Base-by-base conservation (phyloP, 495 filamentous ascomycete genomes). In the Polyplosphaeria fusca region DNA sequence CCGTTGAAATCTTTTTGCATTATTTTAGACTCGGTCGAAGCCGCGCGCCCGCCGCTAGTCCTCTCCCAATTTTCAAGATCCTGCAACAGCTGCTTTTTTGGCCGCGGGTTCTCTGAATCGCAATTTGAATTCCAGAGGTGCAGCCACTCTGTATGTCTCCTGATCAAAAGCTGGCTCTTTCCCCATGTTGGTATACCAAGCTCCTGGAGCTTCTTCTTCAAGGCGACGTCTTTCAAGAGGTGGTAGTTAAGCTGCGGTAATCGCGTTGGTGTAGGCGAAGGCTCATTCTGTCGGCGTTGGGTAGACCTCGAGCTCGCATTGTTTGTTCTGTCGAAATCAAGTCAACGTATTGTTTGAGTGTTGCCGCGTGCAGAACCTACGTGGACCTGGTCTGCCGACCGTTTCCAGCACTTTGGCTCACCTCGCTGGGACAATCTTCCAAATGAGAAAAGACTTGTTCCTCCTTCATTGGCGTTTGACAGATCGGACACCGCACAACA, bases 121-220 rank as follows among this genome's bases (percentile, higher is more conserved):
- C 89, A 92, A 61, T 97, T 97, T 13, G 94, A 89, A 68, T 99
- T 99, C 85, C 89, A 96, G 23, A 97, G 67, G 39, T 91, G 96
- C 61, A 92, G 77, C 91, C 91, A 99, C 72, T 99, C 93, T 0
- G 80, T 87, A 61, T 97, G 91, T 53, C 93, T 80, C 61, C 78
- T 80, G 65, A 93, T 84, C 23, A 97, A 70, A 5, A 88, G 73
- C 37, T 76, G 74, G 37, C 80, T 80, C 0, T 81, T 65, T 2
- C 93, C 93, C 60, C 67, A 72, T 4, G 79, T 76, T 0, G 89
- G 85, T 45, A 99, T 82, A n/a, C 92, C 91, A 2, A 93, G 76
- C 2, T 95, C 90, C 37, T 71, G 64, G 5, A 97, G 72, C 70
- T 95, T 96, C 61, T 87, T 89, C 24, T 84, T 81, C 27, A 99